A percentile compares a stretch with the other conserved stretches of the same genome.
phyloP scores from a whole-genome alignment of 805 yeast genomes.

The Candida germanica region DNA sequence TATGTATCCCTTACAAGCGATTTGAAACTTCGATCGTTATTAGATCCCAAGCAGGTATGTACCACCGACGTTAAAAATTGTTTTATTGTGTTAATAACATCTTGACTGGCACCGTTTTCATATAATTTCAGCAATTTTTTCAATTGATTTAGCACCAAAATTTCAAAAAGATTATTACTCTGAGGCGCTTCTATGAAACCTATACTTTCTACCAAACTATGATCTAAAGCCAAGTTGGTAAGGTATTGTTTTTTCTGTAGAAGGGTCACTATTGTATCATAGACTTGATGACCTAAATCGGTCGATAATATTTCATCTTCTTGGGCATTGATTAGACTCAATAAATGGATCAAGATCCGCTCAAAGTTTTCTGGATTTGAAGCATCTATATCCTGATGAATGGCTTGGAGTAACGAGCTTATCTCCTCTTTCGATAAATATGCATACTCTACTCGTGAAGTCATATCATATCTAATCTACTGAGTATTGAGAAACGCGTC shows the following conservation, averaged over 20 bases:
- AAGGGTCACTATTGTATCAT: slow-evolving; percentile 33
- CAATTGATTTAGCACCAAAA: slow-evolving; percentile 4
- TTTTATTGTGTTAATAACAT: slow-evolving; percentile 20
- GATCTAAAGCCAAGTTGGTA: slow-evolving; percentile 12
- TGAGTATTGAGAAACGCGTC: neutral
- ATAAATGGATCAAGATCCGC: slow-evolving; percentile 30
- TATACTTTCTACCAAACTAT: neutral
- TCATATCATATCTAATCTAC: neutral
- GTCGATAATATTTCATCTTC: slow-evolving; percentile 4
- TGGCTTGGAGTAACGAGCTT: slow-evolving; percentile 31
- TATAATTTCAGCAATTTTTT: neutral
- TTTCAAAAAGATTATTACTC: slow-evolving; percentile 2
- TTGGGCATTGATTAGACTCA: slow-evolving; percentile 12
- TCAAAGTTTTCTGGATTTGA: slow-evolving; percentile 27
- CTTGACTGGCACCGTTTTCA: slow-evolving; percentile 2
- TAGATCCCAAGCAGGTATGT: slow-evolving; percentile 25
- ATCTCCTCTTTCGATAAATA: slow-evolving; percentile 27
- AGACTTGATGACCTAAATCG: slow-evolving; percentile 16
- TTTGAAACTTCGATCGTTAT: slow-evolving; percentile 26
- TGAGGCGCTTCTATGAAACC: neutral
- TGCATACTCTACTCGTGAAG: slow-evolving; percentile 10
- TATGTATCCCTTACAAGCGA: slow-evolving; percentile 7
- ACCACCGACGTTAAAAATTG: slow-evolving; percentile 32
- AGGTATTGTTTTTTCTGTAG: slow-evolving; percentile 28
- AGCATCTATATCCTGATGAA: slow-evolving; percentile 26